These are phyloP conservation scores for Solanum phureja DNA, from an alignment of 257 asterid species.

Conservation along the genomic window DNA sequence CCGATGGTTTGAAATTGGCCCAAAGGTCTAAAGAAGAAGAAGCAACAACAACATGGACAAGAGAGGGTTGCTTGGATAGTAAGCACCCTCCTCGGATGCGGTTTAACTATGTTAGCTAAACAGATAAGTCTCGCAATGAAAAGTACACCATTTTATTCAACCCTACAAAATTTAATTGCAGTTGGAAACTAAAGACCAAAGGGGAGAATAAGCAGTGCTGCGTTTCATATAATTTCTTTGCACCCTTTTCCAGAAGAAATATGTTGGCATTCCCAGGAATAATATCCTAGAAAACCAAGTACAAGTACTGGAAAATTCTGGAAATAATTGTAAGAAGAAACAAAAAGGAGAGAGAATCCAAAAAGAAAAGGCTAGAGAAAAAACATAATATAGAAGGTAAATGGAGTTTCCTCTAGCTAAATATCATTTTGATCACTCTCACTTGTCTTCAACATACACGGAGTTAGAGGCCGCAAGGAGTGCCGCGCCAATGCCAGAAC, in stretches of 20 bases:
- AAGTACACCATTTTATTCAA: neutral
- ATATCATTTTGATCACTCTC: neutral
- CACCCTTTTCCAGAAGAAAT: neutral
- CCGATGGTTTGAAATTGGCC: too few species aligned
- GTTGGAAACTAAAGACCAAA: neutral
- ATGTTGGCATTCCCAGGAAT: neutral
- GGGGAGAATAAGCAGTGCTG: neutral
- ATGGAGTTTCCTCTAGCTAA: neutral
- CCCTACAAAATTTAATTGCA: neutral
- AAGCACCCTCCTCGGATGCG: neutral
- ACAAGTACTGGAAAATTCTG: neutral
- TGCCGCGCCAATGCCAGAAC: slow-evolving; percentile 68
- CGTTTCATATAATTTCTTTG: neutral
- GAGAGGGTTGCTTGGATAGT: neutral
- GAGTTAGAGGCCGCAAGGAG: slow-evolving; percentile 64
- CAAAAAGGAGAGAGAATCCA: neutral
- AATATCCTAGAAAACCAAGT: neutral
- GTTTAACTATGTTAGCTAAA: neutral
- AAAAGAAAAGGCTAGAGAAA: neutral
- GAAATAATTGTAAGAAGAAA: neutral
- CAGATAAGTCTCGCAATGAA: neutral
- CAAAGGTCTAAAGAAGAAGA: neutral
- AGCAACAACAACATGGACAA: neutral
- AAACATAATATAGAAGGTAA: neutral
- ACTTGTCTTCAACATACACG: slow-evolving; percentile 9